Evolutionary conservation across 768 basidiomycete species (phyloP).

Genomic region (Lactarius tabidus): DNA sequence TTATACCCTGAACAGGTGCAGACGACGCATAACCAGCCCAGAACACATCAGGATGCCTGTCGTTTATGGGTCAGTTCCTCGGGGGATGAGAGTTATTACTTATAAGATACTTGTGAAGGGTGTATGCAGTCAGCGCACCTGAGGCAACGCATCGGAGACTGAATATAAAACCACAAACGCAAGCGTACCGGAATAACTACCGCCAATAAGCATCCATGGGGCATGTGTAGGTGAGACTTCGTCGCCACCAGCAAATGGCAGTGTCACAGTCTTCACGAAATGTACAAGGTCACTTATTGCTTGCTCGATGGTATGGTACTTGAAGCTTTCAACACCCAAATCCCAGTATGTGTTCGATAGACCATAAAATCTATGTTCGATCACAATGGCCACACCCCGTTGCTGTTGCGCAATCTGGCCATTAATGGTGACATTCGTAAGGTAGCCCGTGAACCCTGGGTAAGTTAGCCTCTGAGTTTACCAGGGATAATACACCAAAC

Average conservation of each 20-base stretch:
- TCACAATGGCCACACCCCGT: constrained; percentile 55
- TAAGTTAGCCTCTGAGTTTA: neutral
- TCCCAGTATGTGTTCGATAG: neutral
- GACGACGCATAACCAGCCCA: constrained; percentile 50
- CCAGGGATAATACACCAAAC: constrained; percentile 9
- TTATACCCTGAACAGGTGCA: constrained; percentile 28
- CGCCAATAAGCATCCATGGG: constrained; percentile 43
- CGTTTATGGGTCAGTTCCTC: neutral
- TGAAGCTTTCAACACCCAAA: neutral
- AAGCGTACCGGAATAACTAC: constrained; percentile 38
- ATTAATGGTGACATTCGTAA: constrained; percentile 60
- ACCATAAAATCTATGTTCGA: constrained; percentile 65
- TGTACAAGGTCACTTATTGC: constrained; percentile 54
- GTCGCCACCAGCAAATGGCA: constrained; percentile 40
- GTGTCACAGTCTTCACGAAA: constrained; percentile 56
- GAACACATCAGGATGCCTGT: constrained; percentile 56
- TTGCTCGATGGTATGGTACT: neutral
- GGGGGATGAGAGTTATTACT: neutral
- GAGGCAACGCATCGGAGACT: neutral
- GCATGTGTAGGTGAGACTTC: constrained; percentile 50
- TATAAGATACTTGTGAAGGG: constrained; percentile 54
- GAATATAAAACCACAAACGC: constrained; percentile 5
- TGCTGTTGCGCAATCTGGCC: constrained; percentile 64
- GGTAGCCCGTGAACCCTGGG: constrained; percentile 42
- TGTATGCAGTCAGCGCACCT: constrained; percentile 46